phyloP scores from a whole-genome alignment of 2,329 filamentous ascomycete genomes.

The Nothophoma quercina region DNA sequence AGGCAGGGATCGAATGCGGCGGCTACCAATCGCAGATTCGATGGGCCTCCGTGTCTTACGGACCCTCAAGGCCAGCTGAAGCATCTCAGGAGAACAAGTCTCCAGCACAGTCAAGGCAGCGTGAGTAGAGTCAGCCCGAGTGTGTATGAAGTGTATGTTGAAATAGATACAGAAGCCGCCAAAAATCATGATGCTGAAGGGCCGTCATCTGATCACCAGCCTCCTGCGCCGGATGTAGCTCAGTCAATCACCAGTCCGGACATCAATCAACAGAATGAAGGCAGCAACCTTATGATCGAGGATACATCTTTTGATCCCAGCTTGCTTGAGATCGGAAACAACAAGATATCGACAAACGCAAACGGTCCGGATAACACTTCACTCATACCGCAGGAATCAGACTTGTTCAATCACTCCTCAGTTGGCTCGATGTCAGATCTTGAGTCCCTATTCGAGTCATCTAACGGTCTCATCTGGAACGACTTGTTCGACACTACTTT shows the following conservation, averaged over 20 bases:
- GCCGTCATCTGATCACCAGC: neutral
- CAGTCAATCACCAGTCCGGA: neutral
- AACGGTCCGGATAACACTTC: neutral
- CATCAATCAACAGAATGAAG: neutral
- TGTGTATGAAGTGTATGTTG: neutral
- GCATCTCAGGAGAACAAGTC: neutral
- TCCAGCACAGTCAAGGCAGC: neutral
- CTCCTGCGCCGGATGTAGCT: neutral
- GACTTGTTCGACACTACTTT: slow-evolving; percentile 21
- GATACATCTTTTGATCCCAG: neutral
- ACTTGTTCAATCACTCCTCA: slow-evolving; percentile 10
- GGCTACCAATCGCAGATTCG: slow-evolving; percentile 21
- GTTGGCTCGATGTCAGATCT: slow-evolving; percentile 18
- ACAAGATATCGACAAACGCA: neutral
- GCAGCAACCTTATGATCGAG: neutral
- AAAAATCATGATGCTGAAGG: neutral
- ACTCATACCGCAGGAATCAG: slow-evolving; percentile 4
- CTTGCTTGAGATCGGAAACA: neutral
- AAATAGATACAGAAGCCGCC: neutral
- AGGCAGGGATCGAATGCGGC: slow-evolving; percentile 14
- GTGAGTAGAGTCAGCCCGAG: neutral
- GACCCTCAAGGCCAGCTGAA: neutral
- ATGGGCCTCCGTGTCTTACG: slow-evolving; percentile 21
- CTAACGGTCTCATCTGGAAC: slow-evolving; percentile 20
- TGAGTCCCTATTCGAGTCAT: slow-evolving; percentile 18